These are phyloP conservation scores for Tilletiaria anomala DNA, from an alignment of 1,284 basidiomycete genomes.

Conservation along the genomic window DNA sequence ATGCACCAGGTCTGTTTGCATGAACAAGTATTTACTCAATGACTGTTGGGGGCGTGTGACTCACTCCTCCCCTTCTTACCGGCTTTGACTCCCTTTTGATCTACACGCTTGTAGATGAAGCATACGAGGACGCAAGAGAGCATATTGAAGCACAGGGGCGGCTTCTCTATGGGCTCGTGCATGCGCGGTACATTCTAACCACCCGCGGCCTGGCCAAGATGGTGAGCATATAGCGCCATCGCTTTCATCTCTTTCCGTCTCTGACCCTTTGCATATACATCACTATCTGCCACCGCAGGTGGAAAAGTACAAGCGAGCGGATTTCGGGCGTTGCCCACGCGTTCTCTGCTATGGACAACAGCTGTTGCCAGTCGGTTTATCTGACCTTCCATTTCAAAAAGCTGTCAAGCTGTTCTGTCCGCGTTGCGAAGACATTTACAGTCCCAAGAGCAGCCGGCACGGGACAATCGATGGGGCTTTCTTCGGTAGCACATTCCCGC, in stretches of 20 bases:
- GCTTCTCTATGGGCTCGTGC: constrained; percentile 35
- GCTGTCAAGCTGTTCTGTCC: constrained; percentile 38
- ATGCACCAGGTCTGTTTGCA: constrained; percentile 20
- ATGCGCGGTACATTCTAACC: constrained; percentile 36
- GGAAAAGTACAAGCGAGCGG: constrained; percentile 38
- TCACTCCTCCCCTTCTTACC: neutral
- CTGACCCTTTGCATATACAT: neutral
- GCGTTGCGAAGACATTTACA: constrained; percentile 37
- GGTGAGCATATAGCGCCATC: constrained; percentile 7
- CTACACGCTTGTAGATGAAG: constrained; percentile 21
- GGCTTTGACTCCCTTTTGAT: neutral
- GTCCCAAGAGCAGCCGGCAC: constrained; percentile 34
- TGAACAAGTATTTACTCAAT: neutral
- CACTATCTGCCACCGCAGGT: constrained; percentile 6
- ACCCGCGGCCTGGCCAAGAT: constrained; percentile 37
- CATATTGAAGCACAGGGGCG: constrained; percentile 35
- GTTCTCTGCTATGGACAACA: constrained; percentile 37
- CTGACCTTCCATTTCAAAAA: constrained; percentile 34
- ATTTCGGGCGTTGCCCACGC: constrained; percentile 36
- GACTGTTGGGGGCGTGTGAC: neutral
- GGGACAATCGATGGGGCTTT: constrained; percentile 40
- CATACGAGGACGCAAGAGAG: constrained; percentile 27
- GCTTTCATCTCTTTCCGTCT: neutral
- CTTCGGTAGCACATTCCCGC: constrained; percentile 37
- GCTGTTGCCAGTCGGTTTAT: constrained; percentile 32